Percentiles rank a stretch among this genome's conserved stretches.
These are phyloP conservation scores for Xanthoceras sorbifolium DNA, from an alignment of 345 rosid species.

Conservation along the genomic window DNA sequence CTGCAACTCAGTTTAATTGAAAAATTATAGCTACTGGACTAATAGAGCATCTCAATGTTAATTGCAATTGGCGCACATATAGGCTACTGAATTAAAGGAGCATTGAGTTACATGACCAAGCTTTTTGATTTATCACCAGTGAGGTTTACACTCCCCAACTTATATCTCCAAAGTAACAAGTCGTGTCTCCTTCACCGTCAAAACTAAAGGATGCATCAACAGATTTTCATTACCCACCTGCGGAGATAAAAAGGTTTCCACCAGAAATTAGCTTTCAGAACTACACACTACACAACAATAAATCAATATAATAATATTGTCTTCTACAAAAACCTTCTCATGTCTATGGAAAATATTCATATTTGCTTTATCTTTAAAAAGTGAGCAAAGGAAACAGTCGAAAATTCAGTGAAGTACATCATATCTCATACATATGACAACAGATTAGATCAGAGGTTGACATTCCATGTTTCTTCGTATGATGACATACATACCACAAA, in stretches of 20 bases:
- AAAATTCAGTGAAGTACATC: too few relatives aligned
- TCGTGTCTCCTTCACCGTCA: not conserved
- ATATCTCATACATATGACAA: too few relatives aligned
- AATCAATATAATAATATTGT: not conserved
- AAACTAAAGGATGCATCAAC: not conserved
- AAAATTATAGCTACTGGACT: not conserved
- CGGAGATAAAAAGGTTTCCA: not conserved
- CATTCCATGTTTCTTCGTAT: too few relatives aligned
- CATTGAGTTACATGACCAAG: constrained; percentile 16
- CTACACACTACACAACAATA: not conserved
- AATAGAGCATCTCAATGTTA: not conserved
- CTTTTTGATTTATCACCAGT: not conserved
- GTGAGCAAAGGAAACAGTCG: too few relatives aligned
- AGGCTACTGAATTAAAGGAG: not conserved
- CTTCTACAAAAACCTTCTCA: not conserved
- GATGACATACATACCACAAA: too few relatives aligned
- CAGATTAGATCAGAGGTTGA: too few relatives aligned
- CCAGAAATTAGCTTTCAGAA: constrained; percentile 1
- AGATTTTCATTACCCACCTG: constrained; percentile 13
- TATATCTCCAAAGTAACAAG: not conserved
- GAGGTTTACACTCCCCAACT: not conserved
- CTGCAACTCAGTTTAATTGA: constrained; percentile 10
- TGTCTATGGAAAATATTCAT: not conserved
- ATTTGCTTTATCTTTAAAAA: not conserved
- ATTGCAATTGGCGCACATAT: not conserved